A percentile compares a stretch with the other conserved stretches of the same genome.
Conservation (phyloP, 352 stramenopile species). For the Phytophthora constricta region DNA sequence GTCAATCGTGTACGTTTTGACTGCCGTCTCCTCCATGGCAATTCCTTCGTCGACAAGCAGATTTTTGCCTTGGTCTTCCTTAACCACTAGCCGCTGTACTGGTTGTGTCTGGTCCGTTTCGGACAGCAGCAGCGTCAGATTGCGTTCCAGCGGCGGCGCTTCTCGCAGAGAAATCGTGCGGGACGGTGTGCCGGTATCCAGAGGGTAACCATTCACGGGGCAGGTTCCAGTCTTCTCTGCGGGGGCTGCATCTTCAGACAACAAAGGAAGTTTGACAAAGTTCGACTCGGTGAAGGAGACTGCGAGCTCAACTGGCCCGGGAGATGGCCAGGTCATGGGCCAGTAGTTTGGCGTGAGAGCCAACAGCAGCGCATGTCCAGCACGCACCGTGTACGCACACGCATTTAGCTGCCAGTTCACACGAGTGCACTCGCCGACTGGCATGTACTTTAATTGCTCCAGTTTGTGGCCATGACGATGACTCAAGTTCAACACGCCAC, state of each 20-base stretch:
- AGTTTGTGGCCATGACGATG: constrained; percentile 45
- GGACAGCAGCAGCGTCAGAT: constrained; percentile 43
- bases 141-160: constrained; percentile 37
- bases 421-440: constrained; percentile 29
- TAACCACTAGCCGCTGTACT: constrained; percentile 40
- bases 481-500: constrained; percentile 53
- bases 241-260: constrained; percentile 6
- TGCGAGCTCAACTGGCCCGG: constrained; percentile 41
- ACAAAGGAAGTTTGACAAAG: constrained; percentile 41
- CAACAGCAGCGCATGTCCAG: constrained; percentile 42
- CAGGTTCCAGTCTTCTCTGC: constrained; percentile 10
- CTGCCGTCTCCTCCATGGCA: constrained; percentile 49
- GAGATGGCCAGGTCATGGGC: constrained; percentile 59
- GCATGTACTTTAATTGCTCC: constrained; percentile 43
- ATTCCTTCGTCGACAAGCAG: constrained; percentile 58
- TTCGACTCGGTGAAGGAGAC: constrained; percentile 40
- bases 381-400: constrained; percentile 46
- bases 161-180: constrained; percentile 45
- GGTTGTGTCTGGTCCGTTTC: constrained; percentile 40
- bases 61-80: constrained; percentile 54
- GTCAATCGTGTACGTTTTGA: constrained; percentile 55
- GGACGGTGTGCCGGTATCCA: constrained; percentile 38
- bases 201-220: constrained; percentile 41
- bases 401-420: constrained; percentile 51
- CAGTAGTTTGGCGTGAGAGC: constrained; percentile 56